Evolutionary conservation across 108 stramenopile genomes (phyloP).

Genomic region (Thalassiosira profunda): DNA sequence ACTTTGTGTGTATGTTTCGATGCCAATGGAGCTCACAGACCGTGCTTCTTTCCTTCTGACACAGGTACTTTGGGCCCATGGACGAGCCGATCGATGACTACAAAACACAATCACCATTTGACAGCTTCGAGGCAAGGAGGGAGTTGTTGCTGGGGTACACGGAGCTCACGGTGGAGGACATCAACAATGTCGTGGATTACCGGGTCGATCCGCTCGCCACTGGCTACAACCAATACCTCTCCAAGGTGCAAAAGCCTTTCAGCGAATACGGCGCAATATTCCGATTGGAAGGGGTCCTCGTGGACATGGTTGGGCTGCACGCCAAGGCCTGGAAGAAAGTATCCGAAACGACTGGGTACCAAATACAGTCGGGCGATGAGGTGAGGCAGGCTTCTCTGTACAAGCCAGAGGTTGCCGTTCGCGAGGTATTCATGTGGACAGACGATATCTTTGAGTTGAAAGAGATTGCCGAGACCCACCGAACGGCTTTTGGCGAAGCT

Average conservation of each 20-base stretch:
- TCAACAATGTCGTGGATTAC: conserved; percentile 69
- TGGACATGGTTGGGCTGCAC: conserved; percentile 74
- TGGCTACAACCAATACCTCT: conserved; percentile 68
- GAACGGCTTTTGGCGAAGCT: conserved; percentile 47
- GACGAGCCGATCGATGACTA: conserved; percentile 54
- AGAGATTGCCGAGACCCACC: conserved; percentile 47
- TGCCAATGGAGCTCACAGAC: not conserved
- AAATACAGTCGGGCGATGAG: conserved; percentile 52
- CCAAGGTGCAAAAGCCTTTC: conserved; percentile 73
- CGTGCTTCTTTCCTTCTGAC: too few species aligned
- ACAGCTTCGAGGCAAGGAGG: conserved; percentile 65
- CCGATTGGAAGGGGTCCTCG: conserved; percentile 77
- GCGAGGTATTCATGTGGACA: conserved; percentile 68
- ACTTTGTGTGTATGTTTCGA: not conserved
- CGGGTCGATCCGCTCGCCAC: conserved; percentile 60
- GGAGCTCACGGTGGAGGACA: conserved; percentile 58
- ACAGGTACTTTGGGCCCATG: conserved; percentile 33
- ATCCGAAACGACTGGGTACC: conserved; percentile 56
- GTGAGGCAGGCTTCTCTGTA: conserved; percentile 60
- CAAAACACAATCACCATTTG: conserved; percentile 48
- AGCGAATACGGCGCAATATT: conserved; percentile 82
- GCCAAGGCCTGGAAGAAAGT: conserved; percentile 72
- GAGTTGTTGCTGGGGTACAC: conserved; percentile 65
- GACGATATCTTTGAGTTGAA: conserved; percentile 56
- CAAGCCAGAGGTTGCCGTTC: conserved; percentile 64